Evolutionary conservation across 805 yeast genomes (phyloP).

Genomic region (Metschnikowia gruessii): DNA sequence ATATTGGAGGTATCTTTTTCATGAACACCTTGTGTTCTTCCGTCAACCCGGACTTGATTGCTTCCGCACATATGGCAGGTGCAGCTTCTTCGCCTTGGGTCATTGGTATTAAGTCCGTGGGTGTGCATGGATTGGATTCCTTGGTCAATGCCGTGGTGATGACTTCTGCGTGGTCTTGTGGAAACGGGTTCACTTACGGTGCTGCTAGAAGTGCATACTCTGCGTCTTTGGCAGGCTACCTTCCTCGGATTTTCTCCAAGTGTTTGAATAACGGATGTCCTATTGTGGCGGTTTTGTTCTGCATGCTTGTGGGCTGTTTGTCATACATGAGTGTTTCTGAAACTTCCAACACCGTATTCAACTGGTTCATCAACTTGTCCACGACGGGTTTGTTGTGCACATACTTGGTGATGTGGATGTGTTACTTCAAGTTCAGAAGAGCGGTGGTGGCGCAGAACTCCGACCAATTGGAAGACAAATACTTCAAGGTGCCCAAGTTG

Average conservation of each 20-base stretch:
- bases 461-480: constrained; percentile 23
- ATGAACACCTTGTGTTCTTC: constrained; percentile 36
- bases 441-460: constrained; percentile 37
- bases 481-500: constrained; percentile 17
- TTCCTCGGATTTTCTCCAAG: constrained; percentile 61
- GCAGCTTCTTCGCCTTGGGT: constrained; percentile 40
- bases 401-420: constrained; percentile 56
- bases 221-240: constrained; percentile 82
- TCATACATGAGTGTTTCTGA: constrained; percentile 44
- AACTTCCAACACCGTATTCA: constrained; percentile 59
- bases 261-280: constrained; percentile 74
- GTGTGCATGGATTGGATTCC: constrained; percentile 34
- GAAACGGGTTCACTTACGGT: constrained; percentile 35
- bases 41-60: constrained; percentile 30
- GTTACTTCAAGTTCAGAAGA: constrained; percentile 43
- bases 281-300: constrained; percentile 49
- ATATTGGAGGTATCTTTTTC: constrained; percentile 38
- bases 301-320: constrained; percentile 35
- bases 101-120: constrained; percentile 35
- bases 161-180: constrained; percentile 38
- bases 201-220: constrained; percentile 44
- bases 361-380: constrained; percentile 65
- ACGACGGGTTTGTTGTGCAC: constrained; percentile 65
- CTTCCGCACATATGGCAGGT: constrained; percentile 34
- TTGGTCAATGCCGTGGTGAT: constrained; percentile 35